Evolutionary conservation across 2,329 filamentous ascomycete genomes (phyloP).

Genomic region (Cladosporium sp.): DNA sequence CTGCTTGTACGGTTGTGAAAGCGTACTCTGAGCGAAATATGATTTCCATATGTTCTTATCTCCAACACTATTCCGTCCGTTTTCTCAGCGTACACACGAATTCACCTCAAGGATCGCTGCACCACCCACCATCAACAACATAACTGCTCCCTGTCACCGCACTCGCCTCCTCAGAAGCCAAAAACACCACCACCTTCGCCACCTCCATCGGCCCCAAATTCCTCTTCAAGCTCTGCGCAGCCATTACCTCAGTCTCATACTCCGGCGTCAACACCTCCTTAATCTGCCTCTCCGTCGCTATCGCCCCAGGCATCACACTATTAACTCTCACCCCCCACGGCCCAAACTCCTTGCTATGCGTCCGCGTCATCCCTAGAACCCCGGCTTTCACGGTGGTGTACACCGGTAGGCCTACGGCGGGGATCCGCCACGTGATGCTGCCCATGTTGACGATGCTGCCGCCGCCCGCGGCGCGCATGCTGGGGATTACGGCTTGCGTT

Average conservation of each 20-base stretch:
- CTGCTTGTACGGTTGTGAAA: slow-evolving; percentile 1
- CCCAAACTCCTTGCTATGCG: slow-evolving; percentile 34
- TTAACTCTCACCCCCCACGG: slow-evolving; percentile 31
- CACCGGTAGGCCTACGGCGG: slow-evolving; percentile 28
- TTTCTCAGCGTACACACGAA: background rate
- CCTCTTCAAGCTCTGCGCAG: slow-evolving; percentile 34
- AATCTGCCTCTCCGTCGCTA: slow-evolving; percentile 35
- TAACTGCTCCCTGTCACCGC: slow-evolving; percentile 35
- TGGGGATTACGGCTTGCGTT: slow-evolving; percentile 57
- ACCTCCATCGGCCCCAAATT: slow-evolving; percentile 34
- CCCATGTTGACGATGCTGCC: slow-evolving; percentile 63
- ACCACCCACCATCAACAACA: slow-evolving; percentile 36
- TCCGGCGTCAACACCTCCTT: slow-evolving; percentile 34
- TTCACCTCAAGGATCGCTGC: slow-evolving; percentile 25
- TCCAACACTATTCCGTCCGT: background rate
- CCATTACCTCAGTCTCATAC: slow-evolving; percentile 32
- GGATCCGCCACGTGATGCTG: slow-evolving; percentile 33
- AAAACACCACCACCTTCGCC: slow-evolving; percentile 32
- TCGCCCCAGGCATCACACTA: slow-evolving; percentile 34
- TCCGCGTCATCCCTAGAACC: slow-evolving; percentile 32
- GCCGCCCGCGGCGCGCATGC: slow-evolving; percentile 56
- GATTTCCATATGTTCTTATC: background rate
- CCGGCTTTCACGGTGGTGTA: slow-evolving; percentile 34
- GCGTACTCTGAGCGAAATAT: slow-evolving; percentile 14
- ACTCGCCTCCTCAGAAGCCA: slow-evolving; percentile 35